Evolutionary conservation across 805 yeast species (phyloP), one percentile per base, ranked within the genome.

Genomic region (Candida dajiaensis): DNA sequence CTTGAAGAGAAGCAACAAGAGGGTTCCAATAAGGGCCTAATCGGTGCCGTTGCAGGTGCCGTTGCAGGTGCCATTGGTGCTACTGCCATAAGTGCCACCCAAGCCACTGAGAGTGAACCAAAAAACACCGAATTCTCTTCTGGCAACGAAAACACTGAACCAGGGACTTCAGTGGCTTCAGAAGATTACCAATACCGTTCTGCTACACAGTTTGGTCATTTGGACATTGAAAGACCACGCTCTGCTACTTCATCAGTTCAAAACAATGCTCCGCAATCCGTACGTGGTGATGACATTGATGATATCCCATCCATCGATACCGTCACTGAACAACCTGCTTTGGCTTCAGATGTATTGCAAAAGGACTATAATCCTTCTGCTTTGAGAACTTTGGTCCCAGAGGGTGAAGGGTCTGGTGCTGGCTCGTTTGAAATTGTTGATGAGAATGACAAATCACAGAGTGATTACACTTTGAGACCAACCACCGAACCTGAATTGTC

Each of bases 211-310:
- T 52, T 52, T 41, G 44, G 44, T 21, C 50, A 50, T 31, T 36
- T 42, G 54, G 77, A 60, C 68, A 66, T 57, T 38, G 57, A 52
- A 33, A 72, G 94, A 56, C 86, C 95, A 2, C 85, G 83, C 48
- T 86, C 96, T 0, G 78, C 85, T 36, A 86, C 97, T 0, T 89
- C 97, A 0, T 86, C 96, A 39, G 95, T 89, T 29, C 92, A 85
- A 57, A 90, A 90, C 67, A 89, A 92, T 63, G 89, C 97, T 2
- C 90, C 97, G 0, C 78, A 81, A 65, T 86, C 96, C 20, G 95
- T 89, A 8, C 80, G 96, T 50, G 96, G 86, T 51, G 96, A 82
- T 50, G 71, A 63, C 28, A 59, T 54, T 43, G 65, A 63, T 12
- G 68, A 68, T 16, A 54, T 59, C 12, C 55, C 62, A 21, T 45